Conservation (phyloP, 2,329 filamentous ascomycete genomes). For the Biscogniauxia sp. region DNA sequence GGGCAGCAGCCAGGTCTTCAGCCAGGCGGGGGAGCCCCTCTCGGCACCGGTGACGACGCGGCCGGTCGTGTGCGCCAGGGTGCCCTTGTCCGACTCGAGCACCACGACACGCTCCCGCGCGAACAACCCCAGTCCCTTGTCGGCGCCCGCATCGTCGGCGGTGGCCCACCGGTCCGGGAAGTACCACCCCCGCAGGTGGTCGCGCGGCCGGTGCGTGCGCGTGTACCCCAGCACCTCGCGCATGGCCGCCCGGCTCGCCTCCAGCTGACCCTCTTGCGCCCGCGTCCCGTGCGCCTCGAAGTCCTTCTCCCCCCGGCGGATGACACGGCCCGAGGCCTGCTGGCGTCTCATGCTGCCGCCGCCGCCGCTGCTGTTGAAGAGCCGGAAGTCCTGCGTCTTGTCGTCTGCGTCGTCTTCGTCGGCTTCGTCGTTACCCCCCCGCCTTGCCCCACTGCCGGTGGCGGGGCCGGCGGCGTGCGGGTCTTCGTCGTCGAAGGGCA, state of each 20-base stretch:
- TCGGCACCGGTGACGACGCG: constrained; percentile 54
- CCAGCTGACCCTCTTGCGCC: constrained; percentile 74
- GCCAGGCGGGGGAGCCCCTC: constrained; percentile 53
- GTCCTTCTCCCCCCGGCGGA: constrained; percentile 93
- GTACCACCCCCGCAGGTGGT: constrained; percentile 69
- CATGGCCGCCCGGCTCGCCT: constrained; percentile 82
- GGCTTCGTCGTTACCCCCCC: constrained; percentile 21
- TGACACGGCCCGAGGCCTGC: constrained; percentile 55
- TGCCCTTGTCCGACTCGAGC: constrained; percentile 67
- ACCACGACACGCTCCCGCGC: constrained; percentile 57
- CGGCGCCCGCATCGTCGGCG: constrained; percentile 13
- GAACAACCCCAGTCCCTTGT: constrained; percentile 25
- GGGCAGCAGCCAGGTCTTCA: constrained; percentile 78
- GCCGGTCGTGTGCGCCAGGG: constrained; percentile 75
- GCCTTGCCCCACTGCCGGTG: constrained; percentile 22
- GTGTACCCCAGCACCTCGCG: constrained; percentile 80
- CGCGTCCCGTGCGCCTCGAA: constrained; percentile 91
- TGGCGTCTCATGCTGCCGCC: background rate
- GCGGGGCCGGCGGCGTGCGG: constrained; percentile 12
- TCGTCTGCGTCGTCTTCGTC: constrained; percentile 63
- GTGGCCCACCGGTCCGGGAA: constrained; percentile 59
- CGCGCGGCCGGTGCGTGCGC: constrained; percentile 67
- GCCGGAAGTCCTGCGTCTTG: constrained; percentile 82
- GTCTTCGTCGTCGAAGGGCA: constrained; percentile 29
- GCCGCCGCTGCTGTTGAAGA: constrained; percentile 44